These are phyloP conservation scores for Gautieria morchelliformis DNA, from an alignment of 768 basidiomycete genomes.

Conservation along the genomic window DNA sequence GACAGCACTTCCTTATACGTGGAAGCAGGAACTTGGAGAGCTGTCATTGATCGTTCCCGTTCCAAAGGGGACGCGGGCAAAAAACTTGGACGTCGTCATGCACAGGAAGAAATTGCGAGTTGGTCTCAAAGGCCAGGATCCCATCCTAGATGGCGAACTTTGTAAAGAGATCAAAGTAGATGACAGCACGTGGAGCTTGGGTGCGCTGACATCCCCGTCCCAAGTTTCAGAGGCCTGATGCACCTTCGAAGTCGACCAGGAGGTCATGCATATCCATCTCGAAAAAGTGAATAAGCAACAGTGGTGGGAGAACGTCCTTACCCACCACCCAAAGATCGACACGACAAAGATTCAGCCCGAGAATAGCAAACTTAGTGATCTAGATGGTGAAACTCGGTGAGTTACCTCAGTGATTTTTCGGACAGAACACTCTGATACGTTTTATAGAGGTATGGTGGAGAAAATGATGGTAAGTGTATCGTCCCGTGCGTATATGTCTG, in stretches of 20 bases:
- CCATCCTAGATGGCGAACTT: slow-evolving; percentile 81
- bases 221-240: background rate
- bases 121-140: slow-evolving; percentile 76
- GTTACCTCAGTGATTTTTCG: slow-evolving; percentile 9
- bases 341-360: slow-evolving; percentile 92
- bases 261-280: slow-evolving; percentile 62
- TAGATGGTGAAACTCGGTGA: slow-evolving; percentile 90
- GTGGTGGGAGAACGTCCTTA: slow-evolving; percentile 98
- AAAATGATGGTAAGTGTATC: slow-evolving; percentile 92
- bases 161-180: slow-evolving; percentile 93
- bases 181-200: slow-evolving; percentile 93
- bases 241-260: slow-evolving; percentile 57
- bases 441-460: slow-evolving; percentile 85
- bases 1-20: slow-evolving; percentile 78
- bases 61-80: slow-evolving; percentile 77
- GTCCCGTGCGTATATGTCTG: background rate
- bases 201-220: slow-evolving; percentile 31
- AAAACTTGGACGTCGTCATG: slow-evolving; percentile 62
- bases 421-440: background rate
- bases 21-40: slow-evolving; percentile 85
- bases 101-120: slow-evolving; percentile 78
- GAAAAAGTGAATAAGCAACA: slow-evolving; percentile 82
- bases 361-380: slow-evolving; percentile 91
- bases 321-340: slow-evolving; percentile 93
- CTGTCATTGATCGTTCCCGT: slow-evolving; percentile 78